Base-by-base conservation (phyloP, 352 stramenopile genomes). In the Poterioochromonas sp. region DNA sequence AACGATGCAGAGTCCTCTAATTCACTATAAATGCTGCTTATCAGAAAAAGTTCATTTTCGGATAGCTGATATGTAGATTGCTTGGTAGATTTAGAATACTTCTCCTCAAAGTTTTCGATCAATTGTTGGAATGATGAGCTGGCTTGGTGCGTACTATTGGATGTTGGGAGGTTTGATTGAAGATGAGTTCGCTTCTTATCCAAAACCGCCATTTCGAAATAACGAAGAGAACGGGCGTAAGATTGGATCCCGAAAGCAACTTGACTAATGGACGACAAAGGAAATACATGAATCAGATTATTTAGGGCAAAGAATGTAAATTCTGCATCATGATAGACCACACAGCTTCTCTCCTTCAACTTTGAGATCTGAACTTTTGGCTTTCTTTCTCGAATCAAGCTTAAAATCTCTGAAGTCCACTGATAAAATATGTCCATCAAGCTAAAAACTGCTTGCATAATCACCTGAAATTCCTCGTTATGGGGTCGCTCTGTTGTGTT, bases 201-300 rank as follows among this genome's bases (percentile, higher is more conserved):
- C 26, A 5, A 8, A 39, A 83, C 73, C 41, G 84, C 73, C 34
- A 78, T 35, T 65, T 85, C 81, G 3, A 85, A 49, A 80, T 85
- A 84, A n/a, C 68, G 70, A 34, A 85, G 40, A 11, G 81, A 81
- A n/a, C 82, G 49, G 29, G 82, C 81, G 58, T 85, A 79, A 35
- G 82, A 81, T 32, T 64, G 40, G 0, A 79, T 80, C 8, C 68
- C 63, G 29, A 84, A 79, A 5, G 80, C 58, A 2, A 78, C 82
- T 53, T 74, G 26, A 35, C 82, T 78, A 26, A 85, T 73, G 12
- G 78, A 49, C 15, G 53, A 63, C 35, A 70, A 54, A 0, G 80
- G 78, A 15, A 74, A 20, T n/a, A 15, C 37, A 40, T 51, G 18
- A 2, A 74, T 15, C 29, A 74, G 3, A 20, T 54, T 39, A 35